phyloP scores from a whole-genome alignment of 78 protist species.

The Dictyostelium capitatum region DNA sequence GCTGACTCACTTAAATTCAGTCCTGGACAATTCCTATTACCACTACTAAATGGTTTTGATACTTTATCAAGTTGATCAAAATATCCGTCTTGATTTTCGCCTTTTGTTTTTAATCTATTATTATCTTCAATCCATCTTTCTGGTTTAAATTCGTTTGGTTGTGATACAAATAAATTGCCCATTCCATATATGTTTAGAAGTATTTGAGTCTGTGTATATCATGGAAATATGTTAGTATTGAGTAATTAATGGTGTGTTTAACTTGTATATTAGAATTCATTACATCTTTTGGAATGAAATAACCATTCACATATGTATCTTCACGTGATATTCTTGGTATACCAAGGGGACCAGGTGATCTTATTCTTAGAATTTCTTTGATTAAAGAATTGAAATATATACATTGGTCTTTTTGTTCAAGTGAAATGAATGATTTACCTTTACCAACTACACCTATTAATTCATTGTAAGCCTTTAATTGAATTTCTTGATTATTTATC shows the following conservation, averaged over 20 bases:
- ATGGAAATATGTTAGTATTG: too few relatives aligned
- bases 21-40: conserved; percentile 24
- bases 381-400: background rate
- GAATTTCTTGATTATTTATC: conserved; percentile 12
- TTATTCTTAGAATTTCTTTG: conserved; percentile 21
- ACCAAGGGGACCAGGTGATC: conserved; percentile 39
- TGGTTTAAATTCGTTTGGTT: conserved; percentile 42
- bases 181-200: conserved; percentile 33
- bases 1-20: background rate
- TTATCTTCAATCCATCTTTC: conserved; percentile 36
- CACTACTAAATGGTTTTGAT: background rate
- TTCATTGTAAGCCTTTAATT: conserved; percentile 43
- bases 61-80: conserved; percentile 9
- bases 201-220: conserved; percentile 24
- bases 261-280: too few relatives aligned
- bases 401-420: background rate
- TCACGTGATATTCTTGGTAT: conserved; percentile 29
- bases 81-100: background rate
- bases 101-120: background rate
- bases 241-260: too few relatives aligned
- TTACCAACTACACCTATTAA: background rate
- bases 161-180: background rate
- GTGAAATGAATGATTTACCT: background rate
- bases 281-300: conserved; percentile 22
- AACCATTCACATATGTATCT: background rate